A percentile compares a stretch with the other conserved stretches of the same genome.
Conservation (phyloP, 2,329 filamentous ascomycete genomes). For the Hymenotorrendiella dingleyae region DNA sequence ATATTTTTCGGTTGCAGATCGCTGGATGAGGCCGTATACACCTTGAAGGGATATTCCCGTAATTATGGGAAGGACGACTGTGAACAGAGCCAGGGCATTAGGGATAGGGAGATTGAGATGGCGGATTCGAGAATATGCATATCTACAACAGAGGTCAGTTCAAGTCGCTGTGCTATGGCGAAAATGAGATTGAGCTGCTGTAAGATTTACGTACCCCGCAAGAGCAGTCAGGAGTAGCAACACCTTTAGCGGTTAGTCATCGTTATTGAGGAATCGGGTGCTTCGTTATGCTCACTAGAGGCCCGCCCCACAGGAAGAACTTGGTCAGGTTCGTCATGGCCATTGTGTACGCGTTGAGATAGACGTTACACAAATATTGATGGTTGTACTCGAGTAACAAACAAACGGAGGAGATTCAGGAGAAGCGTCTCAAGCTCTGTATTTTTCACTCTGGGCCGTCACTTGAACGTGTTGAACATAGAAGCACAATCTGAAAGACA, state of each 20-base stretch:
- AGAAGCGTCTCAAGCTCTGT: no score
- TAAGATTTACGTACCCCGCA: slow-evolving; percentile 21
- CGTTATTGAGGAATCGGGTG: neutral
- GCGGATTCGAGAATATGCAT: slow-evolving; percentile 26
- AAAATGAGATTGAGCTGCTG: neutral
- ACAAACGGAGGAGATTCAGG: neutral
- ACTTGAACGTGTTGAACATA: no score
- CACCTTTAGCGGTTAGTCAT: slow-evolving; percentile 19
- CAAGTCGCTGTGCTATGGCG: neutral
- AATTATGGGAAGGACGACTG: slow-evolving; percentile 26
- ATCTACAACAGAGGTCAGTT: slow-evolving; percentile 16
- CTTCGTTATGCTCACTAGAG: slow-evolving; percentile 19
- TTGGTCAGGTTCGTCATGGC: slow-evolving; percentile 16
- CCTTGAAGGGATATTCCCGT: slow-evolving; percentile 25
- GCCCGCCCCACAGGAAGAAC: slow-evolving; percentile 14
- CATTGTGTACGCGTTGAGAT: no score
- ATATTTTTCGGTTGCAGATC: slow-evolving; percentile 20
- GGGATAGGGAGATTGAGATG: slow-evolving; percentile 27
- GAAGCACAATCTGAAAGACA: no score
- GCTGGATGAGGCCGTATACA: slow-evolving; percentile 16
- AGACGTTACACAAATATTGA: no score
- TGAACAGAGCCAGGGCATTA: slow-evolving; percentile 25
- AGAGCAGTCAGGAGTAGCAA: slow-evolving; percentile 22
- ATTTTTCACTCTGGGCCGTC: no score
- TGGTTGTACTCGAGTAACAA: neutral